Evolutionary conservation across 192 early-diverging fungal species (phyloP).

Genomic region (Mortierella antarctica): DNA sequence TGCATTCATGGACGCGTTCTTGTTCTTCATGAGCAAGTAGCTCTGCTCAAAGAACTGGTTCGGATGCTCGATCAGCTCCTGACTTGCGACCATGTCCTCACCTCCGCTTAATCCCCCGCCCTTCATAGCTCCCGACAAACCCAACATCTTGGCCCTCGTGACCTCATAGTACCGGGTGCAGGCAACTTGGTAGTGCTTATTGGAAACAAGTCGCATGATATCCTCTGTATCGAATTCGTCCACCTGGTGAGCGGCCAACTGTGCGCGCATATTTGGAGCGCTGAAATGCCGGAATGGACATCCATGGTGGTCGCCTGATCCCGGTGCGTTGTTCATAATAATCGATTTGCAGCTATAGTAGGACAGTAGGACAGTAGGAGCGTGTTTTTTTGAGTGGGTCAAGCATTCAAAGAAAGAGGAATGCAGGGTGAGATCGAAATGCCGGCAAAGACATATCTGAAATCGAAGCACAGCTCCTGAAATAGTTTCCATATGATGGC

Average conservation of each 20-base stretch:
- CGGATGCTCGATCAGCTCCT: constrained; percentile 89
- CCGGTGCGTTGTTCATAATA: constrained; percentile 83
- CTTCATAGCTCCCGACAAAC: constrained; percentile 22
- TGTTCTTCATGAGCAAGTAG: constrained; percentile 26
- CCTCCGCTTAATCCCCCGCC: constrained; percentile 19
- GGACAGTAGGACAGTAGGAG: too few species aligned
- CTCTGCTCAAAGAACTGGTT: constrained; percentile 91
- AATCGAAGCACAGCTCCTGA: background rate
- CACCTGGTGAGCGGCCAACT: constrained; percentile 69
- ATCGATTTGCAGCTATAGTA: constrained; percentile 81
- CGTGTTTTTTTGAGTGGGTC: background rate
- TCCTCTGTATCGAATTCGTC: constrained; percentile 70
- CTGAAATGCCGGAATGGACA: constrained; percentile 94
- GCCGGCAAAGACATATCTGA: background rate
- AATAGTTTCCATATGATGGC: background rate
- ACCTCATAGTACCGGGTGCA: constrained; percentile 92
- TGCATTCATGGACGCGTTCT: background rate
- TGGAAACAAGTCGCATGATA: constrained; percentile 71
- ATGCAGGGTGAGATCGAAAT: background rate
- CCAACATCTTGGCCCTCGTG: constrained; percentile 56
- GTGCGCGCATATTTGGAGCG: constrained; percentile 67
- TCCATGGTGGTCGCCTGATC: constrained; percentile 90
- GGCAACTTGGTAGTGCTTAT: constrained; percentile 92
- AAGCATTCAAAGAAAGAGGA: background rate
- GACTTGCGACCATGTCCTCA: constrained; percentile 30